Evolutionary conservation across 768 basidiomycete species (phyloP), one percentile per base, ranked within the genome.

Genomic region (Lanmaoa pseudosensibilis): DNA sequence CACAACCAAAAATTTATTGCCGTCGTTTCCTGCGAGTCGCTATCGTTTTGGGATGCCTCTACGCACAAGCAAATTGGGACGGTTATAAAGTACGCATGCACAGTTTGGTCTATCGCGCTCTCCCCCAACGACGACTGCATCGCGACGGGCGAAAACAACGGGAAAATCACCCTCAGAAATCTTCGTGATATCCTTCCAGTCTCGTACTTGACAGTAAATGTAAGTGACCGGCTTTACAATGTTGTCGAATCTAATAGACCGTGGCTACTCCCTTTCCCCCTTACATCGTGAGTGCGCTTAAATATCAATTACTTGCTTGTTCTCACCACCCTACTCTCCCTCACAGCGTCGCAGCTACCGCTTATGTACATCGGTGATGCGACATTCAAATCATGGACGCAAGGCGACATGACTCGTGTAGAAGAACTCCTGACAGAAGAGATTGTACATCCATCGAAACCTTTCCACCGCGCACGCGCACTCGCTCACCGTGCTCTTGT

Each of bases 11-110:
- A 16, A 2, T 59, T 59, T 9, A 4, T 27, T 3, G 50, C 15
- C 5, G 10, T 38, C 19, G 2, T 1, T 3, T 19, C 39, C 0
- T 0, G 0, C 2, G 0, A 16, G 0, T 13, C 38, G 4, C 4
- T 50, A 5, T 49, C 43, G 2, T 54, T 59, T 38, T 59, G 38
- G 59, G 57, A 54, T 1, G 32, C 30, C 27, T 32, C 27, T 15
- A 46, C 47, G 0, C 4, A 50, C 5, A 18, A 1, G 32, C 51
- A 53, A 19, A 10, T 60, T 12, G 37, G 51, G 0, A 32, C 9
- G 3, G 4, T 13, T 1, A 46, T 54, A 8, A 3, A 44, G 9
- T 36, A 51, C 13, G 2, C 4, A 10, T 23, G 30, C 18, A 0
- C 6, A 1, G 2, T 58, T 16, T 10, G 11, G 16, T 37, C 37